Conservation (phyloP, 139 green algal genomes). For the Desmodesmus armatus region DNA sequence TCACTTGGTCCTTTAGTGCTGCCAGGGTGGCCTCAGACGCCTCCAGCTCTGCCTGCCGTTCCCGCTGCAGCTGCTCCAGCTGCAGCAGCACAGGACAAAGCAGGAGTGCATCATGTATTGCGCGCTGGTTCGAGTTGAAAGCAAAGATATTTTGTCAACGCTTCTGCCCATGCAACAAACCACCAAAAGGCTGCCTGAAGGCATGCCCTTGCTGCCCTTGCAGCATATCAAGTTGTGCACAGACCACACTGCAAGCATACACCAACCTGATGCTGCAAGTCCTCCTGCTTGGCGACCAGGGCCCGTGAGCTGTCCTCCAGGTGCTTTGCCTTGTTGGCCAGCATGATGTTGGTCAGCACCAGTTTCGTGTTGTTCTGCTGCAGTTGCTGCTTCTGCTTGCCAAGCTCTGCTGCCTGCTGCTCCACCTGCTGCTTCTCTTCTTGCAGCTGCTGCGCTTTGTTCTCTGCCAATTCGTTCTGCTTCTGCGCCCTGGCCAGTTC, state of each 20-base stretch:
- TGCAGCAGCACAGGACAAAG: neutral
- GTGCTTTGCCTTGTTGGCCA: constrained; percentile 33
- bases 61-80: constrained; percentile 37
- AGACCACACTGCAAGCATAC: no score
- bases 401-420: neutral
- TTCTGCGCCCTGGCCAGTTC: constrained; percentile 13
- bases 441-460: neutral
- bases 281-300: constrained; percentile 32
- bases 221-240: no score
- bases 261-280: constrained; percentile 35
- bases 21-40: neutral
- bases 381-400: constrained; percentile 20
- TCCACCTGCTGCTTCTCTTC: neutral
- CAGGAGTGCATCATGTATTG: no score
- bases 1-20: constrained; percentile 33
- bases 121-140: no score
- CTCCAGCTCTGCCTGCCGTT: neutral
- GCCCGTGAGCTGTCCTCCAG: constrained; percentile 34
- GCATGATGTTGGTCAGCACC: constrained; percentile 33
- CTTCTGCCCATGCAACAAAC: no score
- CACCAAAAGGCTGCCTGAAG: no score
- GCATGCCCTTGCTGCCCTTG: no score
- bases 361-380: constrained; percentile 40
- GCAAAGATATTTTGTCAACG: neutral
- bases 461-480: neutral